These are phyloP conservation scores for Dactylis glomerata DNA, from an alignment of 176 grass and related monocot genomes.

Conservation along the genomic window DNA sequence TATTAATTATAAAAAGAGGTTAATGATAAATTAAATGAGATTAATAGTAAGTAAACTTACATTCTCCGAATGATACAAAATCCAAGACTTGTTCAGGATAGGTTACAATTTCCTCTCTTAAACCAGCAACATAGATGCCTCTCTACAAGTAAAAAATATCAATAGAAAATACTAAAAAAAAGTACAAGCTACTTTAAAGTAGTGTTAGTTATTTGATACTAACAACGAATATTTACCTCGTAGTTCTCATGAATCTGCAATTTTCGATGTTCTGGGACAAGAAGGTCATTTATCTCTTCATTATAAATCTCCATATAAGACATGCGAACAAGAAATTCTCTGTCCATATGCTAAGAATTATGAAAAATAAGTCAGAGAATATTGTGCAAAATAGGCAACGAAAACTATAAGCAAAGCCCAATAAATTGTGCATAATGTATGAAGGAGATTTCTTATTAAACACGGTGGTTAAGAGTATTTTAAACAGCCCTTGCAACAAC, in stretches of 20 bases:
- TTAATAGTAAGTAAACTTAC: conserved; percentile 45
- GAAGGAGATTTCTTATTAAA: not conserved
- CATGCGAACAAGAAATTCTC: conserved; percentile 94
- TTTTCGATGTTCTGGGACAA: conserved; percentile 91
- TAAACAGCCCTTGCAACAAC: not conserved
- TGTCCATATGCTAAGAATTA: conserved; percentile 61
- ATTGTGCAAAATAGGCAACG: not conserved
- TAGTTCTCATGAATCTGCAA: conserved; percentile 90
- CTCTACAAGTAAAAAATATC: conserved; percentile 58
- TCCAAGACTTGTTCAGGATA: conserved; percentile 76
- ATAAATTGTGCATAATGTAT: not conserved
- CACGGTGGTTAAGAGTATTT: conserved; percentile 2
- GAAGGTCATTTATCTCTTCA: conserved; percentile 94
- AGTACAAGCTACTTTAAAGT: not conserved
- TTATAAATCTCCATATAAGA: conserved; percentile 99
- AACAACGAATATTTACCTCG: conserved; percentile 53
- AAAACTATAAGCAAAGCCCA: conserved; percentile 10
- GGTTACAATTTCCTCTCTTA: conserved; percentile 95
- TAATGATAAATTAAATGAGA: conserved; percentile 7
- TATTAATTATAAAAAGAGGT: conserved; percentile 12
- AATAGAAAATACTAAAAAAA: not conserved
- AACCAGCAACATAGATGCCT: conserved; percentile 91
- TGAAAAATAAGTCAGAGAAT: conserved; percentile 16
- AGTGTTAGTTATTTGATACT: not conserved
- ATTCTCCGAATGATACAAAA: conserved; percentile 95